Evolutionary conservation across 106 monocot species (phyloP), one percentile per base, ranked within the genome.

Genomic region (Platanthera guangdongensis): DNA sequence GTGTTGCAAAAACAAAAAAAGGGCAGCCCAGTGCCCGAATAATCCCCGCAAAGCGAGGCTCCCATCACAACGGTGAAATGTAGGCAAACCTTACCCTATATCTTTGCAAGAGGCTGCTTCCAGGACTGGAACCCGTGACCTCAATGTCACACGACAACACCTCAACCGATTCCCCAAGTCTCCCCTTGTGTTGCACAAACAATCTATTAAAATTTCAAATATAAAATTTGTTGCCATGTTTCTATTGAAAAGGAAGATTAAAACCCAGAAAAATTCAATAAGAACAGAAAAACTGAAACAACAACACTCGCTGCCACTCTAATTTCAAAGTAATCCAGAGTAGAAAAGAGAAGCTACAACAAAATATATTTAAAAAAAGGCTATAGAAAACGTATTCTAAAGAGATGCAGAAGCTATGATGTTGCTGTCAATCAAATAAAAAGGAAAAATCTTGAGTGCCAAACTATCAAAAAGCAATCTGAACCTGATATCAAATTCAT

Each of bases 391-490:
- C 10, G 8, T 18, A 57, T 18, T 22, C 55, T 57, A 8, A 59
- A 70, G 11, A 71, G 28, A 57, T 79, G 19, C 47, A 72, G n/a
- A 54, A 57, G 25, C 11, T n/a, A 16, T 14, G 22, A 48, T 32
- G 10, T 6, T 47, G 59, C 3, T 47, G 49, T 9, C 3, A 60
- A 47, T 32, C 7, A 54, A 72, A 72, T 12, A 53, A 15, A 1
- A 57, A 46, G 25, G 8, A 59, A 79, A 79, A 79, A 6, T 19
- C 3, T 28, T 79, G 8, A 9, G 45, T 11, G 11, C 71, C 39
- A 72, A 63, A 63, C 47, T 52, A 50, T 77, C 51, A 19, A 14
- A 28, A 9, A 72, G 59, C 74, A 48, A 82, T 39, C 15, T 9
- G 4, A 15, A 39, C 14, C 8, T 52, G 10, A 47, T 62, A 25